These are phyloP conservation scores for Trametes maxima DNA, from an alignment of 768 basidiomycete genomes.

Conservation along the genomic window DNA sequence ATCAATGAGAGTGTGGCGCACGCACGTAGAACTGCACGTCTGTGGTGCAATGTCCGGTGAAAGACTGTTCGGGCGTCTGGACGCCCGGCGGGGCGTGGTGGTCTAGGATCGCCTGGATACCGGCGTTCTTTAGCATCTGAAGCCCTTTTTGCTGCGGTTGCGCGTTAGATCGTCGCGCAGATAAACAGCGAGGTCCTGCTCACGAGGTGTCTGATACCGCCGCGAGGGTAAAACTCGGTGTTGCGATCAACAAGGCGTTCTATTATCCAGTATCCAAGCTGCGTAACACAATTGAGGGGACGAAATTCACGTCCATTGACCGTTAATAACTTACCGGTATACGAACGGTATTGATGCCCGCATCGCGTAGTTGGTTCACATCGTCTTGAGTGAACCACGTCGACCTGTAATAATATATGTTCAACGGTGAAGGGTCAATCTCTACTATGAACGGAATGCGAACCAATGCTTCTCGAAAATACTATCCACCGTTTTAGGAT, in stretches of 20 bases:
- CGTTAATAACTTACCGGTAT: conserved; percentile 57
- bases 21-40: conserved; percentile 76
- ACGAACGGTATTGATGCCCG: conserved; percentile 76
- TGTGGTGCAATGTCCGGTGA: conserved; percentile 70
- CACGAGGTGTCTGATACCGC: conserved; percentile 69
- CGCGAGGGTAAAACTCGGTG: conserved; percentile 66
- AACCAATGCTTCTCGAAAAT: conserved; percentile 69
- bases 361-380: conserved; percentile 51
- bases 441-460: neutral
- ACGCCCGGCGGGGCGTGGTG: conserved; percentile 77
- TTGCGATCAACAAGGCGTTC: conserved; percentile 67
- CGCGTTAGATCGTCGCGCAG: neutral
- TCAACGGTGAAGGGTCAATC: no score
- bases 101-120: conserved; percentile 67
- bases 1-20: neutral
- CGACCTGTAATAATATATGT: conserved; percentile 40
- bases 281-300: neutral
- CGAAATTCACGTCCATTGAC: neutral
- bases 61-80: conserved; percentile 59
- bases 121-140: conserved; percentile 56
- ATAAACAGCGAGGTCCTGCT: conserved; percentile 21
- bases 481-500: conserved; percentile 57
- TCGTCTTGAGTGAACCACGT: conserved; percentile 74
- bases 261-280: conserved; percentile 86
- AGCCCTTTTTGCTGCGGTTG: conserved; percentile 60